These are phyloP conservation scores for Podospora pseudoanserina DNA, from an alignment of 495 filamentous ascomycete species.

Conservation along the genomic window DNA sequence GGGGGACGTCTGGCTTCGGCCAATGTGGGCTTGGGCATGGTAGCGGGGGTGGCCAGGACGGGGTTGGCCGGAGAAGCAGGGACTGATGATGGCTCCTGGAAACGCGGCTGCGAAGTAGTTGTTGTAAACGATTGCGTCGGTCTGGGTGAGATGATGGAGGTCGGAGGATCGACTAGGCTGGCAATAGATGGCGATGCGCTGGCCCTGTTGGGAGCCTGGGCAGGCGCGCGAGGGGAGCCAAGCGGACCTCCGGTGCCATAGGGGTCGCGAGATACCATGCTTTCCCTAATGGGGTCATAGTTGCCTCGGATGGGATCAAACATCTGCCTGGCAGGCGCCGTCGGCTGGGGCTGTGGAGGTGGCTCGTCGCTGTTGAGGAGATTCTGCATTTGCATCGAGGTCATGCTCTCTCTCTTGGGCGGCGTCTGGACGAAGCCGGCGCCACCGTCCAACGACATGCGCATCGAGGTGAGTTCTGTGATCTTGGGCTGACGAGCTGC, in stretches of 20 bases:
- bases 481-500: constrained; percentile 24
- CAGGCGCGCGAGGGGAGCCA: constrained; percentile 52
- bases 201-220: constrained; percentile 57
- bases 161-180: constrained; percentile 76
- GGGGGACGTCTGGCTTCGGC: constrained; percentile 35
- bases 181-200: constrained; percentile 87
- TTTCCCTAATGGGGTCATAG: constrained; percentile 54
- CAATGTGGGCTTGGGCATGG: constrained; percentile 34
- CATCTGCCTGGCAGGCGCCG: constrained; percentile 66
- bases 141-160: constrained; percentile 42
- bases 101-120: constrained; percentile 25
- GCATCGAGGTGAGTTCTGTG: constrained; percentile 38
- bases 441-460: constrained; percentile 29
- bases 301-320: constrained; percentile 83
- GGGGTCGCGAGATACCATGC: constrained; percentile 45
- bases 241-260: constrained; percentile 49
- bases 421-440: constrained; percentile 26
- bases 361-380: constrained; percentile 50
- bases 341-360: constrained; percentile 32
- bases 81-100: constrained; percentile 29
- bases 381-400: constrained; percentile 51
- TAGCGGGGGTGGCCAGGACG: constrained; percentile 27
- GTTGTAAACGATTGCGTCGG: constrained; percentile 43
- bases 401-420: constrained; percentile 39
- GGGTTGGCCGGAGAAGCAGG: constrained; percentile 33